Evolutionary conservation across 2,329 filamentous ascomycete species (phyloP).

Genomic region (Aspergillus sclerotialis): DNA sequence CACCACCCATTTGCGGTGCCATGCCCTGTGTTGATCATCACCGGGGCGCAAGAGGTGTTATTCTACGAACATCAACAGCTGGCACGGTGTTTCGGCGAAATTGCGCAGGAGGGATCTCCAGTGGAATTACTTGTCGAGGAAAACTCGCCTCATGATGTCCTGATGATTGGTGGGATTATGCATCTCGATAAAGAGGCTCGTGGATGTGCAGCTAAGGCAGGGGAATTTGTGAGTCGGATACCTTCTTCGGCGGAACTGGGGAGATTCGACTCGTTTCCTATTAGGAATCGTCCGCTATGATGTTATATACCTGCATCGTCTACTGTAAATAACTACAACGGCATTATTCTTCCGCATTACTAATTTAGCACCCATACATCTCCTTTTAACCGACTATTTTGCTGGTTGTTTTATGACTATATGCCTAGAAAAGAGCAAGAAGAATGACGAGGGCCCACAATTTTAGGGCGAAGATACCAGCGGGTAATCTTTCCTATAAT

Average conservation of each 20-base stretch:
- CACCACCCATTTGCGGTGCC: slow-evolving; percentile 13
- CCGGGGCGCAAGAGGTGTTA: slow-evolving; percentile 9
- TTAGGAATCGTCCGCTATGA: no score
- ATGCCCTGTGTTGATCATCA: slow-evolving; percentile 12
- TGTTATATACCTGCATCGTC: no score
- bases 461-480: no score
- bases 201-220: slow-evolving; percentile 8
- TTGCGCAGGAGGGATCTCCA: slow-evolving; percentile 4
- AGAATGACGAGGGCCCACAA: no score
- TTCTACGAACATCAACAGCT: slow-evolving; percentile 6
- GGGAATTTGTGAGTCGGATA: slow-evolving; percentile 7
- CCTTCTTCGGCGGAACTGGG: not conserved
- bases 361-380: no score
- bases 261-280: no score
- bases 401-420: no score
- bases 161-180: slow-evolving; percentile 13
- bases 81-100: slow-evolving; percentile 2
- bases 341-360: no score
- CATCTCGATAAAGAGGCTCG: slow-evolving; percentile 8
- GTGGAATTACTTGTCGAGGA: slow-evolving; percentile 9
- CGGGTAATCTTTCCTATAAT: no score
- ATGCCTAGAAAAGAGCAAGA: no score
- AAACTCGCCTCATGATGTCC: slow-evolving; percentile 9
- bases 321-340: no score
- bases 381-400: no score